These are phyloP conservation scores for Emericellopsis cladophorae DNA, from an alignment of 2,329 filamentous ascomycete genomes.

Conservation along the genomic window DNA sequence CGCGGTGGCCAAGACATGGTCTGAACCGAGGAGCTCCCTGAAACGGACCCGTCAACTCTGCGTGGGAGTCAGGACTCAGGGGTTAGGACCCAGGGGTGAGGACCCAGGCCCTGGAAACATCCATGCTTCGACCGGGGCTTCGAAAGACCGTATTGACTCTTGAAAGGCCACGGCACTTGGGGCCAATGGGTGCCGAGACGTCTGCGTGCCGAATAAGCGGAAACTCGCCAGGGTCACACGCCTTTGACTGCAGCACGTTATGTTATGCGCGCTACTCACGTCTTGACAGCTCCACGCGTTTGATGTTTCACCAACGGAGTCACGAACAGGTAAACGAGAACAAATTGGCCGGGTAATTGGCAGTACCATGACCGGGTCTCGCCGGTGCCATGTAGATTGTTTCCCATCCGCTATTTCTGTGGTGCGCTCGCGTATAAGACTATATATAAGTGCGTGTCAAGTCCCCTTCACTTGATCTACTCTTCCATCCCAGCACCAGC, in stretches of 20 bases:
- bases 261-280: not conserved
- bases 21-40: not conserved
- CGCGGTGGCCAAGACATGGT: too few species aligned
- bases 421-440: too few species aligned
- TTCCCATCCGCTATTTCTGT: too few species aligned
- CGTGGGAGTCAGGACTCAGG: too few species aligned
- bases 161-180: not conserved
- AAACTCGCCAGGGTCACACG: not conserved
- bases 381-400: not conserved
- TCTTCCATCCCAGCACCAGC: not conserved
- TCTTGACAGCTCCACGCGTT: not conserved
- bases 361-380: not conserved
- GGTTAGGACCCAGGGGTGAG: too few species aligned
- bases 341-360: not conserved
- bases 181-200: not conserved
- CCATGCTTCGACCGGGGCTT: not conserved
- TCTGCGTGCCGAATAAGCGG: not conserved
- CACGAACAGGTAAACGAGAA: not conserved
- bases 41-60: not conserved
- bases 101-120: not conserved
- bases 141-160: not conserved
- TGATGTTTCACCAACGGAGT: not conserved
- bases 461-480: not conserved
- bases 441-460: not conserved
- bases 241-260: not conserved